A percentile compares a stretch with the other conserved stretches of the same genome.
Evolutionary conservation across 1,284 basidiomycete species (phyloP).

Genomic region (Cutaneotrichosporon cavernicola): DNA sequence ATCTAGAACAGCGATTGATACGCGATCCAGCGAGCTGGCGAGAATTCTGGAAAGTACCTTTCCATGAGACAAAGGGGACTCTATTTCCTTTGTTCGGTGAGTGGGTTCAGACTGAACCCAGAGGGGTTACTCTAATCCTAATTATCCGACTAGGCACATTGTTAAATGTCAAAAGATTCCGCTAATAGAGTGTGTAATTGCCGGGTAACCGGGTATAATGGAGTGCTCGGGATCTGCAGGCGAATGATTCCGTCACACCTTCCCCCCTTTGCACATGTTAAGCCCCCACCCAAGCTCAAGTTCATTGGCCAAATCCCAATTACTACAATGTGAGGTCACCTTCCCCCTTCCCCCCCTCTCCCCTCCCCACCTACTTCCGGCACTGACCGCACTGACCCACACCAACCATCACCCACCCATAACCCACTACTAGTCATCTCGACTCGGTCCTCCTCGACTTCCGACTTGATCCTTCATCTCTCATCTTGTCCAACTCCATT

Average conservation of each 20-base stretch:
- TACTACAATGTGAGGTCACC: too few relatives aligned
- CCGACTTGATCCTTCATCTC: neutral
- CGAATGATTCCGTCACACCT: neutral
- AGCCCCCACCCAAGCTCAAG: neutral
- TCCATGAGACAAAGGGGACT: neutral
- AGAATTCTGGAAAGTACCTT: neutral
- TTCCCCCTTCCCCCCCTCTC: too few relatives aligned
- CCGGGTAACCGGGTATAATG: neutral
- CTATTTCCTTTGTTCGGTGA: neutral
- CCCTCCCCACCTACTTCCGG: too few relatives aligned
- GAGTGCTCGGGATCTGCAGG: neutral
- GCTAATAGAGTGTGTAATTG: neutral
- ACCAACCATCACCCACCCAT: neutral
- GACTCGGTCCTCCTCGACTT: neutral
- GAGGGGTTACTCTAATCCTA: slow-evolving; percentile 3
- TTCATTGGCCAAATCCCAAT: neutral
- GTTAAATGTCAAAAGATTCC: neutral
- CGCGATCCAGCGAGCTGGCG: neutral
- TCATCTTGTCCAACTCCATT: neutral
- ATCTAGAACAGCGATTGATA: too few relatives aligned
- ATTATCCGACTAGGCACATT: neutral
- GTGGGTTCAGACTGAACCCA: too few relatives aligned
- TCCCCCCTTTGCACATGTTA: neutral
- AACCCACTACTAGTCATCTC: neutral
- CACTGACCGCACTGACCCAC: neutral